phyloP scores from a whole-genome alignment of 2,329 filamentous ascomycete species.

The Microsporum canis region DNA sequence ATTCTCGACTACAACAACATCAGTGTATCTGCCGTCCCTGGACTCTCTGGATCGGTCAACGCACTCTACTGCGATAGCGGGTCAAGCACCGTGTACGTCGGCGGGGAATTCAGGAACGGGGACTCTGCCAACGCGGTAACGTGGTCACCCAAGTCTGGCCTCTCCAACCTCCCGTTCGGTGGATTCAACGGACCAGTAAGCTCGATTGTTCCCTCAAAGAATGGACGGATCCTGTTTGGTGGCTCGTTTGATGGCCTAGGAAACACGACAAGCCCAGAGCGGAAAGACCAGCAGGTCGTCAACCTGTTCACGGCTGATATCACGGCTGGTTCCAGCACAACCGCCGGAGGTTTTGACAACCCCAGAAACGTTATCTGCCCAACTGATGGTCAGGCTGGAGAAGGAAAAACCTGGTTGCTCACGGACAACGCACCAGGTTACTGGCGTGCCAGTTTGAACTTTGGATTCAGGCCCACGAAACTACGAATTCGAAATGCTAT shows the following conservation, averaged over 20 bases:
- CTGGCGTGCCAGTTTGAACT: conserved; percentile 74
- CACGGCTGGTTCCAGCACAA: conserved; percentile 49
- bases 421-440: conserved; percentile 62
- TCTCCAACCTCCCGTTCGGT: conserved; percentile 73
- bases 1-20: conserved; percentile 65
- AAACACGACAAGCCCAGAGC: conserved; percentile 53
- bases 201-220: conserved; percentile 67
- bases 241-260: conserved; percentile 80
- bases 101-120: conserved; percentile 66
- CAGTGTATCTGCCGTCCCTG: conserved; percentile 60
- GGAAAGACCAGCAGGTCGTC: conserved; percentile 61
- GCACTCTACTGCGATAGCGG: conserved; percentile 70
- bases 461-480: conserved; percentile 77
- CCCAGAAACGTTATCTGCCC: conserved; percentile 77
- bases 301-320: conserved; percentile 74
- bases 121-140: conserved; percentile 85
- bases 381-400: conserved; percentile 40
- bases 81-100: conserved; percentile 74
- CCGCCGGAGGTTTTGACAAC: conserved; percentile 56
- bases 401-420: conserved; percentile 75
- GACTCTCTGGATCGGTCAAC: conserved; percentile 71
- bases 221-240: conserved; percentile 83
- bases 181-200: conserved; percentile 90
- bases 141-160: conserved; percentile 58
- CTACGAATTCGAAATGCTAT: conserved; percentile 81